A percentile compares a stretch with the other conserved stretches of the same genome.
Conservation (phyloP, 352 stramenopile genomes). For the Blastocystis sp. region DNA sequence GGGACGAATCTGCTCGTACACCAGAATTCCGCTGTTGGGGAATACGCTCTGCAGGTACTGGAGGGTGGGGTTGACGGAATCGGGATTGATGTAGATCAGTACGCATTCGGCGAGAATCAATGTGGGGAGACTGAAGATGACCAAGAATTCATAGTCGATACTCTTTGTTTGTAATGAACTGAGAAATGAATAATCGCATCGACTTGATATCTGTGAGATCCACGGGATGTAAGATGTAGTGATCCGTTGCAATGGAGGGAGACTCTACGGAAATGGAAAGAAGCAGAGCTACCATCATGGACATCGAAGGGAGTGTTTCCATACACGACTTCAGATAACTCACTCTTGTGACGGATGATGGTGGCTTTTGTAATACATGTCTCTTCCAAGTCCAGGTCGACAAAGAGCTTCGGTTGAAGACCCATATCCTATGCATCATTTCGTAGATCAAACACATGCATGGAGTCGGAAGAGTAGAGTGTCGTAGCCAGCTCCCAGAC, state of each 20-base stretch:
- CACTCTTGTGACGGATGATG: conserved; percentile 45
- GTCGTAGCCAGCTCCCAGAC: conserved; percentile 58
- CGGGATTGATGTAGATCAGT: conserved; percentile 78
- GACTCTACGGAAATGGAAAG: not conserved
- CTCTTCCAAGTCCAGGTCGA: conserved; percentile 59
- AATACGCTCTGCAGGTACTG: conserved; percentile 68
- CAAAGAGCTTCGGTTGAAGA: conserved; percentile 31
- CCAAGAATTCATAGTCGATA: conserved; percentile 2
- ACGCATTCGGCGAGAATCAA: conserved; percentile 78
- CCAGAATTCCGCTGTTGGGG: conserved; percentile 68
- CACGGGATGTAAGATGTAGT: conserved; percentile 56
- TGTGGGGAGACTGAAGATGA: conserved; percentile 55
- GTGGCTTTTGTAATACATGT: conserved; percentile 57
- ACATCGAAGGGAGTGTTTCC: not conserved
- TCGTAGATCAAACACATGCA: not conserved
- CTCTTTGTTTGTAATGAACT: not conserved
- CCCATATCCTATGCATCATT: conserved; percentile 11
- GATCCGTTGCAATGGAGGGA: conserved; percentile 16
- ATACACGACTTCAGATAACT: conserved; percentile 11
- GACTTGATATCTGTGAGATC: conserved; percentile 53
- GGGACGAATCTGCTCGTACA: conserved; percentile 79
- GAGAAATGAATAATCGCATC: conserved; percentile 25
- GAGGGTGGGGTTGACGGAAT: conserved; percentile 69
- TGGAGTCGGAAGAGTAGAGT: conserved; percentile 59
- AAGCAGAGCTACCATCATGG: not conserved